phyloP scores from a whole-genome alignment of 768 basidiomycete species.

The Lentinula aciculospora region DNA sequence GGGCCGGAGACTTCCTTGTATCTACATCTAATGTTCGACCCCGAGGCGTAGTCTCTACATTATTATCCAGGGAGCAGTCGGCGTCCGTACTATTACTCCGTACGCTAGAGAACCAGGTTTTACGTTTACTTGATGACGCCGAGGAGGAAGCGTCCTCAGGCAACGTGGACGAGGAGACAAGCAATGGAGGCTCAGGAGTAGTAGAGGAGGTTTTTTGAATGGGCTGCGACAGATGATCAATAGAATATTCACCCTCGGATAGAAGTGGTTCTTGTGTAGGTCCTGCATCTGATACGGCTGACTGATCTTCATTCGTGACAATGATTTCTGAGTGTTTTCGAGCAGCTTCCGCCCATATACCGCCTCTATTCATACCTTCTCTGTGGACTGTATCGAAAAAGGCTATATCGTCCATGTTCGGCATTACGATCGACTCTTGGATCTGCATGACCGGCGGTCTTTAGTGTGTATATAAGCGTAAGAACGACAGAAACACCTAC shows the following conservation, averaged over 20 bases:
- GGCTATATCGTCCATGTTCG: conserved; percentile 97
- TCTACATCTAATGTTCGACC: conserved; percentile 30
- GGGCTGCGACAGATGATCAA: neutral
- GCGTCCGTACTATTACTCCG: conserved; percentile 29
- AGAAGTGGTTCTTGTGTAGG: neutral
- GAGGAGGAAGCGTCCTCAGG: conserved; percentile 2
- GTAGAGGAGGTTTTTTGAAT: conserved; percentile 6
- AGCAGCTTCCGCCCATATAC: conserved; percentile 81
- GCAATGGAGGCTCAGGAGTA: neutral
- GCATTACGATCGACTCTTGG: conserved; percentile 88
- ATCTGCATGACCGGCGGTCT: conserved; percentile 46
- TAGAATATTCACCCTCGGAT: neutral
- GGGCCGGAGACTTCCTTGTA: conserved; percentile 19
- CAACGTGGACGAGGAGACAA: neutral
- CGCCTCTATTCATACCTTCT: conserved; percentile 65
- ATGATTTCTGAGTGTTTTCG: conserved; percentile 26
- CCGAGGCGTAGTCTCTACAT: conserved; percentile 24
- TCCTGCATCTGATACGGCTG: neutral
- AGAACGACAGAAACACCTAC: conserved; percentile 37
- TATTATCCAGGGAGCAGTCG: conserved; percentile 15
- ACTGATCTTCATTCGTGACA: neutral
- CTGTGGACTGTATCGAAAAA: conserved; percentile 73
- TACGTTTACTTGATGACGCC: conserved; percentile 26
- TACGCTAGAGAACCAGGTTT: conserved; percentile 53
- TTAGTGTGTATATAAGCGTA: neutral